A percentile compares a stretch with the other conserved stretches of the same genome.
Conservation (phyloP, 305 asterid genomes). For the Fraxinus nigra region DNA sequence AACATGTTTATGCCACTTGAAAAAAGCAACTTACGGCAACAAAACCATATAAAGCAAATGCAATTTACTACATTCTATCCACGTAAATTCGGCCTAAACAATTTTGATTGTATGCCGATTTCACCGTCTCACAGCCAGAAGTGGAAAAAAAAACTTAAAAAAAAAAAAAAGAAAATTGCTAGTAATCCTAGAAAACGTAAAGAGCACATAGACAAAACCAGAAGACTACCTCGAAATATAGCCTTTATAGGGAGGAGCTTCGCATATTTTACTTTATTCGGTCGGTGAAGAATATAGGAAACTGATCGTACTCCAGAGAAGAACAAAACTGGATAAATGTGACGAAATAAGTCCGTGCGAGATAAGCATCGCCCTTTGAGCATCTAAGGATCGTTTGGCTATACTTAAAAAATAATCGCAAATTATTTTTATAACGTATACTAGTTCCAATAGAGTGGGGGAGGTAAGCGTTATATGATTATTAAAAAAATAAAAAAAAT, state of each 20-base stretch:
- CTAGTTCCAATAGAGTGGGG: neutral
- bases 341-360: neutral
- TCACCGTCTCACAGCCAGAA: constrained; percentile 4
- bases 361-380: neutral
- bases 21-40: neutral
- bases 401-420: neutral
- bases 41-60: constrained; percentile 10
- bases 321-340: neutral
- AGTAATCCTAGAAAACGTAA: constrained; percentile 5
- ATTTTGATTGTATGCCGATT: neutral
- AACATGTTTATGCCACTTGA: neutral
- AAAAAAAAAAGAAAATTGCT: neutral
- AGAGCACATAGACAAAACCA: neutral
- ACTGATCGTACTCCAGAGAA: neutral
- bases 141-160: neutral
- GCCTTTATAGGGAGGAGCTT: neutral
- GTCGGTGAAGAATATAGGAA: neutral
- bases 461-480: neutral
- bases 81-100: neutral
- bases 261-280: neutral
- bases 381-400: neutral
- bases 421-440: neutral
- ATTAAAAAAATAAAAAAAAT: too few relatives aligned
- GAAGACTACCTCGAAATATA: constrained; percentile 8
- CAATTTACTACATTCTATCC: neutral